Evolutionary conservation across 164 flowering plant species (phyloP), one percentile per base, ranked within the genome.

Genomic region (Chloranthus sessilifolius): DNA sequence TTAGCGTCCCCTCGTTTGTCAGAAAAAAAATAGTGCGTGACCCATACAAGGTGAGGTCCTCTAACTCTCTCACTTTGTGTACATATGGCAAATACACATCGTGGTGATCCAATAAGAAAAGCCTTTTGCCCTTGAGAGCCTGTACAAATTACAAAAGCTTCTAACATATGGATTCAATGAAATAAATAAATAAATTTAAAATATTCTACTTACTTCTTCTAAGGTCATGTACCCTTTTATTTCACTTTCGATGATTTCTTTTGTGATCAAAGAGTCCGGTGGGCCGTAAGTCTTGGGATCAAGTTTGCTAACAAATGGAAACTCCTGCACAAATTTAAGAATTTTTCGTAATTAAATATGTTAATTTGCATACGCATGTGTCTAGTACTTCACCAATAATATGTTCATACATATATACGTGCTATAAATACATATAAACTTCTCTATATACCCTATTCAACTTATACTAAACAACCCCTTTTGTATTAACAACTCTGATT

Each of bases 201-300:
- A 21, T 15, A 15, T 12, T 7, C 6, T 15, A 7, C 7, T 28
- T 51, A 70, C 78, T 74, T 70, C 62, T 1, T 73, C 50, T 17
- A 66, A 33, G 1, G 66, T 69, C 62, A 59, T 56, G 41, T 40
- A 16, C 7, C 76, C 78, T 48, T 31, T 27, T 15, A 77, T 59
- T 24, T 74, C 55, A 40, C 19, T 17, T 31, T 71, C 67, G 2
- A 71, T 36, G 1, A 69, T 16, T 37, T 77, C 67, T 8, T 12
- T 52, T 1, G 71, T 74, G 52, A 74, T 68, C 19, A 53, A 44
- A 2, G 74, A 68, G 17, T 66, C 73, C 0, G 64, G 56, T 9
- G 74, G 62, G 37, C 82, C 82, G 33, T 74, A 74, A 15, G 64
- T 39, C 7, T 58, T 28, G 1, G 79, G 77, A 31, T 74, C 73